Conservation (phyloP, 371 early-diverging fungal species). For the Mucor circinelloides region DNA sequence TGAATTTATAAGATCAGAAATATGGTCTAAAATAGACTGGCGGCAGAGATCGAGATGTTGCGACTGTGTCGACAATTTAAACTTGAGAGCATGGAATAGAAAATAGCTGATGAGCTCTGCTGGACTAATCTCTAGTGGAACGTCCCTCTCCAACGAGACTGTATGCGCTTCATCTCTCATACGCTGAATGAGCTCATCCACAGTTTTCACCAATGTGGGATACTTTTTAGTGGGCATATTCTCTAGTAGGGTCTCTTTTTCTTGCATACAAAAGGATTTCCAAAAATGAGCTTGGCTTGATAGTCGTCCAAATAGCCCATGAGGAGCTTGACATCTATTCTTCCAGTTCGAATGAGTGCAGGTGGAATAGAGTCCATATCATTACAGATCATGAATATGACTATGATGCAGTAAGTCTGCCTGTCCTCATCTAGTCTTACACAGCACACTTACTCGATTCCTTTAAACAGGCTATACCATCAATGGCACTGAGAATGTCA, state of each 20-base stretch:
- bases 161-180: constrained; percentile 3
- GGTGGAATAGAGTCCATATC: constrained; percentile 90
- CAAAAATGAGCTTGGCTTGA: constrained; percentile 67
- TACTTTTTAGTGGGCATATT: constrained; percentile 16
- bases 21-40: constrained; percentile 12
- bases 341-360: constrained; percentile 94
- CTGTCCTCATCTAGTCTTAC: not conserved
- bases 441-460: constrained; percentile 35
- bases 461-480: constrained; percentile 76
- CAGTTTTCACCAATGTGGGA: not conserved
- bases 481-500: constrained; percentile 75
- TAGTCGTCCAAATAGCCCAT: constrained; percentile 75
- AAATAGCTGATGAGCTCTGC: constrained; percentile 38
- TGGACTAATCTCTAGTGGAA: constrained; percentile 34
- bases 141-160: not conserved
- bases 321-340: constrained; percentile 85
- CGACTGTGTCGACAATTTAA: constrained; percentile 9
- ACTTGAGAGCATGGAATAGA: constrained; percentile 15
- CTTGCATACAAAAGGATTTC: constrained; percentile 39
- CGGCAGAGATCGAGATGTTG: not conserved
- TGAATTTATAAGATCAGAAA: constrained; percentile 14
- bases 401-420: constrained; percentile 6
- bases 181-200: constrained; percentile 10
- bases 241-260: constrained; percentile 1
- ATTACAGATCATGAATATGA: constrained; percentile 96